Evolutionary conservation across 2,329 filamentous ascomycete genomes (phyloP).

Genomic region (Pseudohalonectria lignicola): DNA sequence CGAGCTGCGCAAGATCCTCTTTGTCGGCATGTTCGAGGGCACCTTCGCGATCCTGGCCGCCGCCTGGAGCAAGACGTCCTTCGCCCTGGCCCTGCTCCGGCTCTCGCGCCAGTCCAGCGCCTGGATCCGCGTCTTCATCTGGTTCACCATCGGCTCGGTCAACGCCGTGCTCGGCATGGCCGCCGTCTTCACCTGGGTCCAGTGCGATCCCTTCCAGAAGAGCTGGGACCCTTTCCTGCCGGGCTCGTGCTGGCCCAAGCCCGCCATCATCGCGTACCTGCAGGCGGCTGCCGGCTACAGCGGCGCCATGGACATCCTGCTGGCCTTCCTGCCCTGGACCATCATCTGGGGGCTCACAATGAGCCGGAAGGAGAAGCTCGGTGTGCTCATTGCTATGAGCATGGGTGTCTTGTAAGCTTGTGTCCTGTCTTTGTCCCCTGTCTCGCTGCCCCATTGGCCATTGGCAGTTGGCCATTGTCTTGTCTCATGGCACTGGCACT

Average conservation of each 20-base stretch:
- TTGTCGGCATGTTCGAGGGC: slow-evolving; percentile 6
- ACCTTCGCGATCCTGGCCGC: slow-evolving; percentile 7
- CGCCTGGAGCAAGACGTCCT: slow-evolving; percentile 20
- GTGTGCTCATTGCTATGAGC: slow-evolving; percentile 28
- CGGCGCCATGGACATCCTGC: slow-evolving; percentile 24
- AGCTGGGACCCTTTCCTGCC: slow-evolving; percentile 12
- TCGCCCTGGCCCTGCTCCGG: slow-evolving; percentile 22
- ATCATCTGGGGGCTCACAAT: slow-evolving; percentile 27
- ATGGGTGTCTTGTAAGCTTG: slow-evolving; percentile 28
- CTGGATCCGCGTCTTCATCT: slow-evolving; percentile 12
- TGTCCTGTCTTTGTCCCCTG: background rate
- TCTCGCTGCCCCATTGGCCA: too few species aligned
- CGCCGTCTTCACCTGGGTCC: slow-evolving; percentile 16
- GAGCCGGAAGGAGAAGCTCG: slow-evolving; percentile 26
- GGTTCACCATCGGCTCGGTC: slow-evolving; percentile 21
- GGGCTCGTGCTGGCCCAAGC: slow-evolving; percentile 19
- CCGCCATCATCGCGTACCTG: slow-evolving; percentile 15
- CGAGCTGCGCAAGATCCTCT: slow-evolving; percentile 2
- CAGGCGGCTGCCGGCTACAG: slow-evolving; percentile 15
- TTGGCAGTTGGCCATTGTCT: too few species aligned
- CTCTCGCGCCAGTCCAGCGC: slow-evolving; percentile 20
- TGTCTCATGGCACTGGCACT: background rate
- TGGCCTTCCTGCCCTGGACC: slow-evolving; percentile 28
- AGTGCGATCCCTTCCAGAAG: slow-evolving; percentile 18
- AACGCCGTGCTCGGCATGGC: slow-evolving; percentile 14